These are phyloP conservation scores for Lactarius trivialis DNA, from an alignment of 768 basidiomycete genomes.

Conservation along the genomic window DNA sequence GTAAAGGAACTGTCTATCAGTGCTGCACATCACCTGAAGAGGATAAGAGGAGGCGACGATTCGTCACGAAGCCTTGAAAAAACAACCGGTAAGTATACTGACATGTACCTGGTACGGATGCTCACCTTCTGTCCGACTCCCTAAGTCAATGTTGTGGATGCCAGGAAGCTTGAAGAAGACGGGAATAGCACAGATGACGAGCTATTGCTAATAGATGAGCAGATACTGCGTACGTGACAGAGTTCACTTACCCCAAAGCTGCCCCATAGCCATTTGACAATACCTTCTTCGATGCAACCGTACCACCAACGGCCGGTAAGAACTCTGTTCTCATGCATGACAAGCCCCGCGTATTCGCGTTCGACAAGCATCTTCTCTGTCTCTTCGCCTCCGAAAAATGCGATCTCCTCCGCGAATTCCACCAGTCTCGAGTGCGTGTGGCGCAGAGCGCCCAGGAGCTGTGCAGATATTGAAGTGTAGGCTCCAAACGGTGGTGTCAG, in stretches of 20 bases:
- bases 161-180: constrained; percentile 88
- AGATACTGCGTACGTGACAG: background rate
- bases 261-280: constrained; percentile 97
- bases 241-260: constrained; percentile 68
- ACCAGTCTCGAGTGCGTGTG: constrained; percentile 88
- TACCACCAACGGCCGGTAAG: constrained; percentile 82
- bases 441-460: constrained; percentile 81
- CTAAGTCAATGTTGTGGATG: constrained; percentile 58
- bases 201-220: constrained; percentile 11
- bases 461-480: constrained; percentile 83
- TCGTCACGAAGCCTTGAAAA: constrained; percentile 86
- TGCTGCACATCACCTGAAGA: constrained; percentile 51
- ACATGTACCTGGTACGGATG: background rate
- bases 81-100: background rate
- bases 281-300: constrained; percentile 86
- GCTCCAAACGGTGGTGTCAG: constrained; percentile 89
- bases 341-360: constrained; percentile 74
- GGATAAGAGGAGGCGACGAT: constrained; percentile 81
- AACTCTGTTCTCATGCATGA: constrained; percentile 81
- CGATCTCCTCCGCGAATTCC: constrained; percentile 85
- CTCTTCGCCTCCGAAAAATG: constrained; percentile 81
- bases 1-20: background rate
- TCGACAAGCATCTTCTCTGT: constrained; percentile 90
- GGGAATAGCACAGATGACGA: constrained; percentile 87
- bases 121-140: constrained; percentile 81